Evolutionary conservation across 2,329 filamentous ascomycete genomes (phyloP).

Genomic region (Catunica adiposa): DNA sequence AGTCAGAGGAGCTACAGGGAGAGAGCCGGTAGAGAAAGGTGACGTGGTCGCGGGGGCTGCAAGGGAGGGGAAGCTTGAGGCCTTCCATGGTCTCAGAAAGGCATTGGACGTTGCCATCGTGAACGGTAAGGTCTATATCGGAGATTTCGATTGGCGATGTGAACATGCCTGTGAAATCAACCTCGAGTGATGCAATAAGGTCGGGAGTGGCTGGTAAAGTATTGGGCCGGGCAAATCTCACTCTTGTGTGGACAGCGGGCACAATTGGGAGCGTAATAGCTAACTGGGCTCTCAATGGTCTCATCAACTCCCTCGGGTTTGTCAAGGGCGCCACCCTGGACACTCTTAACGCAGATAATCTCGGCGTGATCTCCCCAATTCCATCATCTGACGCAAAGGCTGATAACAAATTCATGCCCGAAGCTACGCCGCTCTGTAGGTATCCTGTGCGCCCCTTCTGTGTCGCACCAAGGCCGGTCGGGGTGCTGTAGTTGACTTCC

Average conservation of each 20-base stretch:
- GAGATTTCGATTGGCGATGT: conserved; percentile 49
- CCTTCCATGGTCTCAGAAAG: conserved; percentile 25
- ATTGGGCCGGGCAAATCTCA: conserved; percentile 52
- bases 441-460: conserved; percentile 27
- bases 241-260: conserved; percentile 54
- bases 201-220: conserved; percentile 40
- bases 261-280: conserved; percentile 46
- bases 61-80: conserved; percentile 39
- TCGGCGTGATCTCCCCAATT: conserved; percentile 44
- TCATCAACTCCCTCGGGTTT: conserved; percentile 41
- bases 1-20: conserved; percentile 24
- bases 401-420: conserved; percentile 61
- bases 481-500: conserved; percentile 2
- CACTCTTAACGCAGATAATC: conserved; percentile 56
- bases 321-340: conserved; percentile 56
- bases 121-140: conserved; percentile 39
- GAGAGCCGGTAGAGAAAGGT: conserved; percentile 56
- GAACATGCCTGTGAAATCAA: conserved; percentile 57
- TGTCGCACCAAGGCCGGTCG: conserved; percentile 3
- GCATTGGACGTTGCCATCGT: conserved; percentile 34
- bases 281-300: conserved; percentile 47
- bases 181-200: conserved; percentile 53
- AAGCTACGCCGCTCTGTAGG: conserved; percentile 49
- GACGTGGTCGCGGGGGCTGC: conserved; percentile 57
- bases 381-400: conserved; percentile 51